Conservation (phyloP, 352 stramenopile species). For the Pythium angustatum region DNA sequence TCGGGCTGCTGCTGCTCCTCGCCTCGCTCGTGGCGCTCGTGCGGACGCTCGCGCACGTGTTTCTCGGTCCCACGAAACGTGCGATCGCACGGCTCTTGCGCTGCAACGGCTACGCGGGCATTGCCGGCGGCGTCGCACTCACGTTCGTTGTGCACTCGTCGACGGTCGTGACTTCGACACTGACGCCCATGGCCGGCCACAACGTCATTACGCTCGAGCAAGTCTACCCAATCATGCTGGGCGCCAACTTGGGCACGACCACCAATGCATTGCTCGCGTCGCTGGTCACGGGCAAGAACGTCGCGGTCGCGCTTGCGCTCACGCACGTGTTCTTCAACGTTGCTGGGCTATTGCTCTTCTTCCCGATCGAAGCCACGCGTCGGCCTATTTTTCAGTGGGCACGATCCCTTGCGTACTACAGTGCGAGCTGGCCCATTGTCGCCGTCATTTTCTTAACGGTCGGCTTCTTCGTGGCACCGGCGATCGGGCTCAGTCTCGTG, state of each 20-base stretch:
- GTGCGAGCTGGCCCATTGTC: slow-evolving; percentile 52
- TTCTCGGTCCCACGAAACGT: slow-evolving; percentile 81
- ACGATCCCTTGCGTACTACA: slow-evolving; percentile 63
- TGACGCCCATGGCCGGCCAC: slow-evolving; percentile 88
- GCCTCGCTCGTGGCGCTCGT: slow-evolving; percentile 49
- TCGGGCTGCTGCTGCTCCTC: slow-evolving; percentile 53
- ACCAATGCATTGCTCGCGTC: slow-evolving; percentile 85
- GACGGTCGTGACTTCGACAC: slow-evolving; percentile 89
- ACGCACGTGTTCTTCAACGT: slow-evolving; percentile 94
- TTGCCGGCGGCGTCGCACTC: slow-evolving; percentile 78
- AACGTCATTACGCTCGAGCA: slow-evolving; percentile 86
- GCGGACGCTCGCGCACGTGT: slow-evolving; percentile 58
- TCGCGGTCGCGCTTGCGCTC: slow-evolving; percentile 87
- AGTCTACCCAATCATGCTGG: slow-evolving; percentile 90
- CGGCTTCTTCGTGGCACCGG: slow-evolving; percentile 51
- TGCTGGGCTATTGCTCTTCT: slow-evolving; percentile 90
- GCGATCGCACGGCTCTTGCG: slow-evolving; percentile 88
- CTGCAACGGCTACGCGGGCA: slow-evolving; percentile 90
- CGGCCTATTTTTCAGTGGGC: slow-evolving; percentile 74
- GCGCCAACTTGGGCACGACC: slow-evolving; percentile 92
- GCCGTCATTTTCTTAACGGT: slow-evolving; percentile 55
- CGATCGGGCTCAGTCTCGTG: slow-evolving; percentile 45
- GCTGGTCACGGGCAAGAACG: slow-evolving; percentile 76
- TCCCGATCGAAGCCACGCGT: slow-evolving; percentile 87
- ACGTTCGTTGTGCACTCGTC: slow-evolving; percentile 91